These are phyloP conservation scores for Syncephalastrum racemosum DNA, from an alignment of 371 early-diverging fungal genomes.

Conservation along the genomic window DNA sequence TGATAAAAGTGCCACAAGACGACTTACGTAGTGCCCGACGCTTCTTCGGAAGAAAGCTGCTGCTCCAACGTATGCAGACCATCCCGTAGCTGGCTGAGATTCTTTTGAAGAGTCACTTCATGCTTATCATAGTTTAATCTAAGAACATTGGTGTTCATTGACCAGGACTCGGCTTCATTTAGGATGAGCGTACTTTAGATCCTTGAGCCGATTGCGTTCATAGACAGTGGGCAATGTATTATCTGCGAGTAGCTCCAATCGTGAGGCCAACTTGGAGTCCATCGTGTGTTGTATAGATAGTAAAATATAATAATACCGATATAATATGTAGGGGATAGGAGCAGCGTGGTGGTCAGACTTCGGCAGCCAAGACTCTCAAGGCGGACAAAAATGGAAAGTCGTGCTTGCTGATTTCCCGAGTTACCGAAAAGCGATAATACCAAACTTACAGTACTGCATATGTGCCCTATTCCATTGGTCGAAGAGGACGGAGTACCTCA, in stretches of 20 bases:
- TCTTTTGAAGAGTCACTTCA: conserved; percentile 57
- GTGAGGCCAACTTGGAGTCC: conserved; percentile 57
- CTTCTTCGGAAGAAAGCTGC: conserved; percentile 63
- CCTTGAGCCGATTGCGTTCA: conserved; percentile 62
- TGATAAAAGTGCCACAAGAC: not conserved
- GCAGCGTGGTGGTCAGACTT: not conserved
- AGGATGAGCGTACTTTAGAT: conserved; percentile 35
- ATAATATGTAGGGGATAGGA: no score
- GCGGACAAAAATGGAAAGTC: conserved; percentile 1
- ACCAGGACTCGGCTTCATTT: not conserved
- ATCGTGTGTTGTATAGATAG: conserved; percentile 18
- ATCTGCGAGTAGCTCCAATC: conserved; percentile 58
- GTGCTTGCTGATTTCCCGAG: not conserved
- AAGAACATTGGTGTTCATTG: not conserved
- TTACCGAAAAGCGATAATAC: no score
- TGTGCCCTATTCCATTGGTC: no score
- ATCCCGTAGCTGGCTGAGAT: conserved; percentile 52
- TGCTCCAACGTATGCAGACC: conserved; percentile 60
- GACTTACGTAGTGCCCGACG: conserved; percentile 52
- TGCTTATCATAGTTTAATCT: conserved; percentile 61
- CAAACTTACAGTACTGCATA: no score
- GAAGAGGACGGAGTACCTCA: no score
- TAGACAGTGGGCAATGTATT: conserved; percentile 60
- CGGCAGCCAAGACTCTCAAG: not conserved
- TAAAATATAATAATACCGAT: no score